Base-by-base conservation (phyloP, 2,329 filamentous ascomycete genomes). In the Penicillium aurantiogriseum region DNA sequence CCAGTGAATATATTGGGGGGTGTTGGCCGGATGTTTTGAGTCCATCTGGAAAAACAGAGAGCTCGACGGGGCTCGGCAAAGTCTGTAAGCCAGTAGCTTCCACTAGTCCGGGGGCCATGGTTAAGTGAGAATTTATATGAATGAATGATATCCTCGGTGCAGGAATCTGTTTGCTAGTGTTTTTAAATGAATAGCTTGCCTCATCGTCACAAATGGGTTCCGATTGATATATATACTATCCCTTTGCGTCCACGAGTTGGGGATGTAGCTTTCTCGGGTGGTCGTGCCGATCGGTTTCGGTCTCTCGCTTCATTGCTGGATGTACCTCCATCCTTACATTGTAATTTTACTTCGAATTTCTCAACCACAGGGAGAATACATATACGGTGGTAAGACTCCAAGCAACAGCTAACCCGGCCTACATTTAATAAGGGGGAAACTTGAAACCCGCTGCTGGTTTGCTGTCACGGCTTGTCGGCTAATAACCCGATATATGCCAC, bases 1-100 rank as follows among this genome's bases (percentile, higher is more conserved):
- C 72, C 19, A 79, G 74, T 27, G 85, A 79, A 68, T 86, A 87
- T 21, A 89, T 70, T 0, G 89, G 89, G 21, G 83, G 79, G 63
- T 89, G 86, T 71, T 92, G 89, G 43, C 89, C 89, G 0, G 87
- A 82, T 21, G 85, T 87, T 69, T 84, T 85, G 69, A 86, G 77
- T 17, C 85, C 84, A 65, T 87, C 85, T 7, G 84, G 85, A 67
- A 87, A 88, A 62, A 83, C 75, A 27, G 55, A 46, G 3, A 58
- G 38, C 25, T 63, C 54, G 17, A 60, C 42, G 19, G 23, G 31
- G 2, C 25, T 47, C 5, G 38, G 10, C 3, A 21, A 10, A 17
- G n/a, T 17, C 15, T 23, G 7, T 29, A 45, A n/a, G 31, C 47
- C 5, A 29, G 25, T 23, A 23, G 56, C 51, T 31, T 62, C 35